Percentiles rank a stretch among this genome's conserved stretches.
Conservation (phyloP, 495 filamentous ascomycete genomes). For the Delitschia confertaspora region DNA sequence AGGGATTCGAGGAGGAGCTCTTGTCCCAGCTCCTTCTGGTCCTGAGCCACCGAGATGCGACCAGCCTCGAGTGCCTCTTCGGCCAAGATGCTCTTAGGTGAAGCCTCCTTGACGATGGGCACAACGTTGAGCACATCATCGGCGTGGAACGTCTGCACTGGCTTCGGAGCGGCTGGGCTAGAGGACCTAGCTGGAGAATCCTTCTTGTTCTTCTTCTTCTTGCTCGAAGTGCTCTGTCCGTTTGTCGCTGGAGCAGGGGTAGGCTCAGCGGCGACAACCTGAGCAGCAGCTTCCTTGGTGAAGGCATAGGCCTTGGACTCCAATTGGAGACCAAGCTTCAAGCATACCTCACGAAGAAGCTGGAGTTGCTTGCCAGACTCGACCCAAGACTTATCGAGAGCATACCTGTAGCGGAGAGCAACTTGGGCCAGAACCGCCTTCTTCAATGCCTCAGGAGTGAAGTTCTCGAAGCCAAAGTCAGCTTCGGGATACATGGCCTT, state of each 20-base stretch:
- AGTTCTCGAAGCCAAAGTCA: constrained; percentile 71
- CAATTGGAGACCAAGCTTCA: constrained; percentile 89
- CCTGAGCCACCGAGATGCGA: constrained; percentile 85
- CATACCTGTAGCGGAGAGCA: constrained; percentile 61
- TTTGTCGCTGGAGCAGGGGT: constrained; percentile 35
- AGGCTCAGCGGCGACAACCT: constrained; percentile 35
- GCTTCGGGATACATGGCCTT: constrained; percentile 67
- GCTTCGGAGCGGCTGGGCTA: constrained; percentile 44
- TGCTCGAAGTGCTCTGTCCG: constrained; percentile 41
- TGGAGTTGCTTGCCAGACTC: constrained; percentile 62
- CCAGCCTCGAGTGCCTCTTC: constrained; percentile 95
- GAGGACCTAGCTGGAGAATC: constrained; percentile 41
- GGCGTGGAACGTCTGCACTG: constrained; percentile 58
- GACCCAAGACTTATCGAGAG: constrained; percentile 59
- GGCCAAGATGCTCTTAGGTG: constrained; percentile 76
- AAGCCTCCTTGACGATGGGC: constrained; percentile 87
- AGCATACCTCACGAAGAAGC: constrained; percentile 75
- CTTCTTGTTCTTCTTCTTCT: constrained; percentile 65
- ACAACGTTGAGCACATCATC: constrained; percentile 89
- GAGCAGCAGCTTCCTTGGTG: constrained; percentile 34
- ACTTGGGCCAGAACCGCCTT: constrained; percentile 65
- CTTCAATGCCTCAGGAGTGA: constrained; percentile 62
- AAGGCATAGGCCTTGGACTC: constrained; percentile 76
- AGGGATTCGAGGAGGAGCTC: constrained; percentile 91
- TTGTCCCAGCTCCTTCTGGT: constrained; percentile 91